Evolutionary conservation across 2,329 filamentous ascomycete genomes (phyloP), one percentile per base, ranked within the genome.

Genomic region (Pestalotiopsis sp.): DNA sequence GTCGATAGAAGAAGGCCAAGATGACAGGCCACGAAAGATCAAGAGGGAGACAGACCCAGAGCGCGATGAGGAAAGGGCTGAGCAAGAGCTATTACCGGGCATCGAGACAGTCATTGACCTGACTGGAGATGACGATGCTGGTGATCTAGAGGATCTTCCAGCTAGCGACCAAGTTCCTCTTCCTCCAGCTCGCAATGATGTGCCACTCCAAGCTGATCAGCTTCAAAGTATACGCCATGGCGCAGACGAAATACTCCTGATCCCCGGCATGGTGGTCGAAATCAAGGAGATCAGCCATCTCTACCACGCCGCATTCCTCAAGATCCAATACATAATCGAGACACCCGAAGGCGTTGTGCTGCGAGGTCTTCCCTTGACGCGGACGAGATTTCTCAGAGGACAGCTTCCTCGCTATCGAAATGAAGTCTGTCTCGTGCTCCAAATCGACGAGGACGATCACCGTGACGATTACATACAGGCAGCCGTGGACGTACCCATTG

Each of bases 341-440:
- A 71, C 71, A 1, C 38, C 67, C 9, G 20, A 60, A 9, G 73
- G 69, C 11, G 60, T 75, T 3, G 52, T 69, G 7, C 68, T 79
- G n/a, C 75, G 74, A n/a, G 77, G 77, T 0, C 70, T 78, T 4
- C 74, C 76, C 13, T 66, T 77, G 2, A 77, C 77, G 1, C 75
- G 77, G 1, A 70, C 72, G 20, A 74, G 72, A 55, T 70, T 77
- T 20, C 68, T 78, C 11, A 72, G 75, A 23, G 76, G 76, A 2
- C 72, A 71, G 39, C 66, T 78, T 12, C 75, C 72, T 4, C 70
- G 76, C 27, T 67, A 72, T 7, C 74, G 75, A 17, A 79, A 79
- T 49, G 77, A 79, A 65, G 61, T 79, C 4, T 74, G 71, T 23
- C 68, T 77, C 38, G 59, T 79, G 1, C 71, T 78, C 11, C 69